A percentile compares a stretch with the other conserved stretches of the same genome.
These are phyloP conservation scores for Solanum stenotomum DNA, from an alignment of 257 asterid genomes.

Conservation along the genomic window DNA sequence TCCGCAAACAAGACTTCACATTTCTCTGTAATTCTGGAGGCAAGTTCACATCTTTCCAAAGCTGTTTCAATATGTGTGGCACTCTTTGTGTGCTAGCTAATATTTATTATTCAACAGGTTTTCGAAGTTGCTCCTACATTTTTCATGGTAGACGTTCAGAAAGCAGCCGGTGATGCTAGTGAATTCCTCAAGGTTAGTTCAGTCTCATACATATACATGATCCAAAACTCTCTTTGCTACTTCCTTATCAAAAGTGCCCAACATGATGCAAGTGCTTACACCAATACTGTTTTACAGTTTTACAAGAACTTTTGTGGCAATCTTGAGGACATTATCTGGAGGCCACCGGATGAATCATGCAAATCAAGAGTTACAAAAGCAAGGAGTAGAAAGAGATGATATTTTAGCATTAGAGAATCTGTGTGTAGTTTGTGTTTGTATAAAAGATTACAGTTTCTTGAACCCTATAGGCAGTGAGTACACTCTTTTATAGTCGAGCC, in stretches of 20 bases:
- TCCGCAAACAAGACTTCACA: constrained; percentile 71
- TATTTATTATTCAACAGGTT: constrained; percentile 31
- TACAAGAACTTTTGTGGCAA: constrained; percentile 82
- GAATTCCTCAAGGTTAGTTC: constrained; percentile 46
- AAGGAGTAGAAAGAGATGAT: constrained; percentile 47
- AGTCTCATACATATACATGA: neutral
- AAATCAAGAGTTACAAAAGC: constrained; percentile 44
- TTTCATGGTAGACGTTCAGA: constrained; percentile 95
- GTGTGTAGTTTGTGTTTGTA: neutral
- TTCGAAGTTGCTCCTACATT: constrained; percentile 83
- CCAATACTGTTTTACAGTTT: constrained; percentile 41
- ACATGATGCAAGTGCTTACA: neutral
- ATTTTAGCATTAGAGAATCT: neutral
- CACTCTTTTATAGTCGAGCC: neutral
- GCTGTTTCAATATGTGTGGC: neutral
- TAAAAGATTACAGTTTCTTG: neutral
- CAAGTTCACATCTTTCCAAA: constrained; percentile 5
- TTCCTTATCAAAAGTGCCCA: neutral
- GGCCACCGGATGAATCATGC: constrained; percentile 49
- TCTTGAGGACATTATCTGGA: constrained; percentile 89
- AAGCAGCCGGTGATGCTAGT: constrained; percentile 78
- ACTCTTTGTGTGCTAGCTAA: neutral
- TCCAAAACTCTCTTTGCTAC: neutral
- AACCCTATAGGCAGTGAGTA: neutral
- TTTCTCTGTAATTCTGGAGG: constrained; percentile 89